phyloP scores from a whole-genome alignment of 805 yeast genomes.

The Teunomyces aglyptinius region DNA sequence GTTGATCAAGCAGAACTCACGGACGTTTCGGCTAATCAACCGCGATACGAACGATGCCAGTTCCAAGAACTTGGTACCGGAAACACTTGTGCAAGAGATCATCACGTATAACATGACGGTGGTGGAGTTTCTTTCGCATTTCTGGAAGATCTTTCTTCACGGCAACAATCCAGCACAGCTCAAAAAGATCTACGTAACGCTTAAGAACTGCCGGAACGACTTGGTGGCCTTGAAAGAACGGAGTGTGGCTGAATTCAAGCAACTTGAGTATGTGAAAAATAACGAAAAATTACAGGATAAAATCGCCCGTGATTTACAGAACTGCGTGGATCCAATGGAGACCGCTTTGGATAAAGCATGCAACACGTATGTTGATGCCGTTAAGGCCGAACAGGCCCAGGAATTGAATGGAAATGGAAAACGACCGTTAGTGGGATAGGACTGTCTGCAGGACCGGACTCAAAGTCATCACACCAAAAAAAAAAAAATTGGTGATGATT shows the following conservation, averaged over 20 bases:
- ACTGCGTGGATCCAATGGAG: conserved; percentile 31
- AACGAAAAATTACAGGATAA: conserved; percentile 35
- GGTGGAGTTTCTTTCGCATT: conserved; percentile 43
- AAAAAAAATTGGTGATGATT: no score
- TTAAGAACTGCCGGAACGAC: conserved; percentile 33
- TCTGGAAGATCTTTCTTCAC: conserved; percentile 38
- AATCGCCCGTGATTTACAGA: conserved; percentile 29
- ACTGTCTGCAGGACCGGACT: not conserved
- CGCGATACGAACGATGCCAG: conserved; percentile 12
- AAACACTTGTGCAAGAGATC: conserved; percentile 29
- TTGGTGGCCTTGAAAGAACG: conserved; percentile 27
- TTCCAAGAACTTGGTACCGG: conserved; percentile 34
- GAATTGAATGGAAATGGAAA: conserved; percentile 32
- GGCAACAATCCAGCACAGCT: conserved; percentile 38
- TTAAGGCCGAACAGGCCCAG: conserved; percentile 11
- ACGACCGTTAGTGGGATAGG: conserved; percentile 17
- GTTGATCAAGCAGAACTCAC: conserved; percentile 52
- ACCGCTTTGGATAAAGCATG: conserved; percentile 34
- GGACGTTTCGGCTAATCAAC: conserved; percentile 45
- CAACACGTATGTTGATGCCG: conserved; percentile 34
- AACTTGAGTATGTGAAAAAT: conserved; percentile 16
- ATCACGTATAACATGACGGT: conserved; percentile 38
- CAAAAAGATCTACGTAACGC: conserved; percentile 35
- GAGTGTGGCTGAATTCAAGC: conserved; percentile 12
- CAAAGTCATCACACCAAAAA: not conserved